Evolutionary conservation across 2,329 filamentous ascomycete species (phyloP).

Genomic region (Cladophialophora chaetospira): DNA sequence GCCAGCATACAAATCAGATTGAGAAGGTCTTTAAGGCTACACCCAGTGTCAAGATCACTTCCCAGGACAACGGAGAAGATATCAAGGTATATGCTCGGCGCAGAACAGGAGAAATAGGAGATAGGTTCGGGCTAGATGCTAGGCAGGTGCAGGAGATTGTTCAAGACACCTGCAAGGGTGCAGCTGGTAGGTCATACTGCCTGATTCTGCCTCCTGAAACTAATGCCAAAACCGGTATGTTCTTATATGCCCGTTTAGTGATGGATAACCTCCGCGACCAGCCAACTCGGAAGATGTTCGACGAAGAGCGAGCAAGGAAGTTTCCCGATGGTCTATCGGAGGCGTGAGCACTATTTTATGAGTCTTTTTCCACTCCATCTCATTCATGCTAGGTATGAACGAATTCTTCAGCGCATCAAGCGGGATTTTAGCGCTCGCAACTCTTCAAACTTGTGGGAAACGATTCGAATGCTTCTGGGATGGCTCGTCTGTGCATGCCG

Average conservation of each 20-base stretch:
- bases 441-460: background rate
- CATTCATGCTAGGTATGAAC: background rate
- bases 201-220: background rate
- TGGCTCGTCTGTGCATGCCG: background rate
- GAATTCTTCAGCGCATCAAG: conserved; percentile 9
- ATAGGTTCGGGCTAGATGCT: background rate
- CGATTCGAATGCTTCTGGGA: background rate
- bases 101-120: background rate
- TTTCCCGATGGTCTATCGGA: background rate
- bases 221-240: conserved; percentile 32
- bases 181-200: background rate
- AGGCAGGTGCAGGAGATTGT: background rate
- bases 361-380: background rate
- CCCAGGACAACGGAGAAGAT: background rate
- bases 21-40: background rate
- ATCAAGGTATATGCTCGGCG: background rate
- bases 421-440: background rate
- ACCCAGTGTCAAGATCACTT: background rate
- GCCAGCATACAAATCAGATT: conserved; percentile 31
- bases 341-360: background rate
- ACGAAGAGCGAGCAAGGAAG: background rate
- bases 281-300: conserved; percentile 12
- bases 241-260: conserved; percentile 36
- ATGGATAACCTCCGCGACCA: conserved; percentile 34
- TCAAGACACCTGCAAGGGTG: background rate